Percentiles rank a stretch among this genome's conserved stretches.
These are phyloP conservation scores for Pseudogymnoascus sp. DNA, from an alignment of 2,329 filamentous ascomycete genomes.

Conservation along the genomic window DNA sequence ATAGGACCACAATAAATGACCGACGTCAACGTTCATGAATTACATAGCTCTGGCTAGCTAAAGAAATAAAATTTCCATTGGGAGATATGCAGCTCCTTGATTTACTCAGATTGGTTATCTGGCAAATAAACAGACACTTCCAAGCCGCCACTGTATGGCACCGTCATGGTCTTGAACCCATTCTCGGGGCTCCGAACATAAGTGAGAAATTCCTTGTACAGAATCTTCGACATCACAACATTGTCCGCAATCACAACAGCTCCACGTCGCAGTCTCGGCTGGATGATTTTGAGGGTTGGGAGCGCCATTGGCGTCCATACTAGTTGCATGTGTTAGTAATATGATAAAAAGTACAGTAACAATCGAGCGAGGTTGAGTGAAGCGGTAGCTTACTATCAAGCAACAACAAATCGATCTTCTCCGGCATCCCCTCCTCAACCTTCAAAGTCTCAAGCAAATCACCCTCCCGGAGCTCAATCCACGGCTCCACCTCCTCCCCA, in stretches of 20 bases:
- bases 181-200: slow-evolving; percentile 39
- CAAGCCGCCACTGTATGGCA: slow-evolving; percentile 42
- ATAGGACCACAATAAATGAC: neutral
- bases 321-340: slow-evolving; percentile 23
- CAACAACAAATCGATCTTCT: slow-evolving; percentile 45
- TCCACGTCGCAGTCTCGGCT: slow-evolving; percentile 38
- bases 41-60: neutral
- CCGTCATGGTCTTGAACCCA: slow-evolving; percentile 41
- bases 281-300: slow-evolving; percentile 41
- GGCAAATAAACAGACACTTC: slow-evolving; percentile 36
- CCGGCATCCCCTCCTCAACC: slow-evolving; percentile 33
- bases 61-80: neutral
- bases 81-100: no score
- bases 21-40: neutral
- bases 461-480: slow-evolving; percentile 49
- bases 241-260: slow-evolving; percentile 46
- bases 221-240: slow-evolving; percentile 29
- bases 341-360: neutral
- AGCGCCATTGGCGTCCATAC: slow-evolving; percentile 49
- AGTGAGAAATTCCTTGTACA: slow-evolving; percentile 40
- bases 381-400: slow-evolving; percentile 50
- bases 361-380: neutral
- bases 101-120: neutral
- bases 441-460: slow-evolving; percentile 50
- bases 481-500: slow-evolving; percentile 38